phyloP scores from a whole-genome alignment of 2,329 filamentous ascomycete genomes.

The Sporothrix humicola region DNA sequence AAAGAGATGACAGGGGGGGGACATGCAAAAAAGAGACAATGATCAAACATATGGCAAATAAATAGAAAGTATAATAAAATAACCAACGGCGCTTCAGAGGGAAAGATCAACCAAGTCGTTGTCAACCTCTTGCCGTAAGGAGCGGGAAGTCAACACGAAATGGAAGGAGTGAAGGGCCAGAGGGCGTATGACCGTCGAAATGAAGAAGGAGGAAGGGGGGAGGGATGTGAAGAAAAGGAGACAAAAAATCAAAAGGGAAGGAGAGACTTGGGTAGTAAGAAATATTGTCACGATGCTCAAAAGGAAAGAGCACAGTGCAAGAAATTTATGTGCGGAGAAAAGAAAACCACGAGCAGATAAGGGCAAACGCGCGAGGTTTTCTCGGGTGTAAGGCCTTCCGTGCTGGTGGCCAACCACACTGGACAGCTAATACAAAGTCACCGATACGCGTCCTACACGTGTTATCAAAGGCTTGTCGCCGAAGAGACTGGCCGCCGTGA shows the following conservation, averaged over 20 bases:
- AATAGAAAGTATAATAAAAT: background rate
- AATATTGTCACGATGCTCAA: background rate
- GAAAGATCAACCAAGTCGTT: conserved; percentile 33
- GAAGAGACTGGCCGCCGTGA: background rate
- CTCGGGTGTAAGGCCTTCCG: background rate
- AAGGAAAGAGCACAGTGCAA: background rate
- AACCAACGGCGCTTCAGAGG: conserved; percentile 23
- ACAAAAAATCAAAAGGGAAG: background rate
- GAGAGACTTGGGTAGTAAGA: background rate
- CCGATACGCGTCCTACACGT: background rate
- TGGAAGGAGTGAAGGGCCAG: background rate
- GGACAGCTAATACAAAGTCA: background rate
- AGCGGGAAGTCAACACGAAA: background rate
- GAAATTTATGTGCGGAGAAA: background rate
- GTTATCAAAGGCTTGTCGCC: background rate
- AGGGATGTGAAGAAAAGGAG: background rate
- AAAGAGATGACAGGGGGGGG: background rate
- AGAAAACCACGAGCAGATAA: background rate
- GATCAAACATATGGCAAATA: conserved; percentile 23
- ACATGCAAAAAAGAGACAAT: conserved; percentile 22
- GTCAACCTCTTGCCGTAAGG: background rate
- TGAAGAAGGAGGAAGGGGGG: background rate
- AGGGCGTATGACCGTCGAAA: background rate
- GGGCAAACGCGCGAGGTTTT: conserved; percentile 4
- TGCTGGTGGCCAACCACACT: background rate